phyloP scores from a whole-genome alignment of 768 basidiomycete genomes.

The Amanita pallidorosea region DNA sequence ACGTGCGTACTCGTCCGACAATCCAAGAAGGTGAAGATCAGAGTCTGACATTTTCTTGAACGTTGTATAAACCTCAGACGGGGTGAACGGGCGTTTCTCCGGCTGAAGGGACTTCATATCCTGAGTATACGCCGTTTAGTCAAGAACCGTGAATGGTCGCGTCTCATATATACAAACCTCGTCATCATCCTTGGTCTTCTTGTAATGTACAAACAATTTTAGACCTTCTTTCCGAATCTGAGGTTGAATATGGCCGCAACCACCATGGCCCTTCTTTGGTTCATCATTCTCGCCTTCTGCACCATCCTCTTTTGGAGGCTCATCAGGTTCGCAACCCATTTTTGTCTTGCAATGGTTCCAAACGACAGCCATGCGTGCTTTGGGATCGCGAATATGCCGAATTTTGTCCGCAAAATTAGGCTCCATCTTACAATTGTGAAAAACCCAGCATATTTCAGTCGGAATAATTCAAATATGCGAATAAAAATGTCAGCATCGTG shows the following conservation, averaged over 20 bases:
- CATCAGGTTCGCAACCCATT: slow-evolving; percentile 82
- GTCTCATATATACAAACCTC: slow-evolving; percentile 49
- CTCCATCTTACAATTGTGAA: slow-evolving; percentile 55
- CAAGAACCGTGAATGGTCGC: slow-evolving; percentile 7
- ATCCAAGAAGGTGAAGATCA: slow-evolving; percentile 81
- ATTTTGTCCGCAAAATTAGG: slow-evolving; percentile 79
- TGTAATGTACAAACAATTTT: slow-evolving; percentile 91
- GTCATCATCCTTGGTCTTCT: slow-evolving; percentile 88
- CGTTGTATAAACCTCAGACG: slow-evolving; percentile 86
- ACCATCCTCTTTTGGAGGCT: slow-evolving; percentile 69
- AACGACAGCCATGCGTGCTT: slow-evolving; percentile 77
- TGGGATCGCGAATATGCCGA: slow-evolving; percentile 77
- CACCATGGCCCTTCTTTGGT: slow-evolving; percentile 87
- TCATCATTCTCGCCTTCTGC: slow-evolving; percentile 61
- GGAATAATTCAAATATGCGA: slow-evolving; percentile 34
- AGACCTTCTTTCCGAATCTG: slow-evolving; percentile 87
- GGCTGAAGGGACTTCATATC: slow-evolving; percentile 74
- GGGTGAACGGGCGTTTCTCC: slow-evolving; percentile 73
- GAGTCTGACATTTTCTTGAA: slow-evolving; percentile 91
- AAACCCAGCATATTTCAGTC: slow-evolving; percentile 12
- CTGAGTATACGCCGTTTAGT: slow-evolving; percentile 24
- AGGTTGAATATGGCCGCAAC: slow-evolving; percentile 91
- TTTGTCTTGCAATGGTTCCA: slow-evolving; percentile 85
- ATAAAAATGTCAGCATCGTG: slow-evolving; percentile 56
- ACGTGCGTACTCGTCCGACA: slow-evolving; percentile 91